Percentiles rank a stretch among this genome's conserved stretches.
phyloP scores from a whole-genome alignment of 345 rosid genomes.

The Eucalyptus cloeziana region DNA sequence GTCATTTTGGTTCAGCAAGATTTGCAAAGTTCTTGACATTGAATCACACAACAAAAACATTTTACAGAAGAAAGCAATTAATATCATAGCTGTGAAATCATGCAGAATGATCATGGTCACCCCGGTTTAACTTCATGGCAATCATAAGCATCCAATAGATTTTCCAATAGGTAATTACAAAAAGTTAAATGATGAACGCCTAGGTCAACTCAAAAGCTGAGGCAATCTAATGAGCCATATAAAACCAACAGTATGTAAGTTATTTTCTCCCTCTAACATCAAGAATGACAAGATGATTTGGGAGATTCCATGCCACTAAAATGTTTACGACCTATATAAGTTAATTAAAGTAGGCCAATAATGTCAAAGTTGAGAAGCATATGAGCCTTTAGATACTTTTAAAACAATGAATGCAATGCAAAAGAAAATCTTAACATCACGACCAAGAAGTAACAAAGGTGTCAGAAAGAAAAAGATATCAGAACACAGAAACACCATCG shows the following conservation, averaged over 20 bases:
- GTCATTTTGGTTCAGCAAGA: neutral
- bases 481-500: neutral
- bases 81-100: neutral
- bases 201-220: neutral
- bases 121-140: neutral
- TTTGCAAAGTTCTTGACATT: neutral
- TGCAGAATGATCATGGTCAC: neutral
- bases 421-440: neutral
- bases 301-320: neutral
- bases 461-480: neutral
- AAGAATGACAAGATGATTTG: neutral
- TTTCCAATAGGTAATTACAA: neutral
- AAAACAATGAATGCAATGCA: neutral
- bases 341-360: neutral
- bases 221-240: neutral
- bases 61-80: neutral
- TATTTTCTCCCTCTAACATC: neutral
- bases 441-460: neutral
- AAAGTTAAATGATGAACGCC: neutral
- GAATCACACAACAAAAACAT: neutral
- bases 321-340: neutral
- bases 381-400: neutral
- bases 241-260: neutral
- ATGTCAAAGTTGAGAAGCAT: neutral
- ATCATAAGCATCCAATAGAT: neutral